Evolutionary conservation across 176 grass and related monocot genomes (phyloP), one percentile per base, ranked within the genome.

Genomic region (Cenchrus fungigraminus): DNA sequence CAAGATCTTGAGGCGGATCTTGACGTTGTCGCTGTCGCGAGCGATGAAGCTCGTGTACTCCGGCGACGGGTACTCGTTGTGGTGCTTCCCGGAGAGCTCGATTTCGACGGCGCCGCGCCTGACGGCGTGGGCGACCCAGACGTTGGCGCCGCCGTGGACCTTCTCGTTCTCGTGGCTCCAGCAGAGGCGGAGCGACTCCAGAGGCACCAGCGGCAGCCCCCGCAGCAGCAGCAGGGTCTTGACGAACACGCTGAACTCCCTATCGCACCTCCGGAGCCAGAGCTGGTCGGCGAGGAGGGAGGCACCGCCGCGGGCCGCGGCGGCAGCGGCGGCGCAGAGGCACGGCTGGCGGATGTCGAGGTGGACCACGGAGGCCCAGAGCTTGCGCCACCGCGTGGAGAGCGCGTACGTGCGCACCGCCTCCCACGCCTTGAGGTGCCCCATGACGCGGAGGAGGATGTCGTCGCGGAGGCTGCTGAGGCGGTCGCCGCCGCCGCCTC

Each of bases 321-420:
- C 20, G 68, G 6, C 2, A 4, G 37, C 37, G 3, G 37, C 20
- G 68, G 6, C 3, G 76, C 84, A 79, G 13, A 3, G 19, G 66
- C 84, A 86, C 3, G 46, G 77, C 6, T 65, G n/a, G 31, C 56
- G 73, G 65, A 82, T 70, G 86, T 83, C 86, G 79, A 88, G 71
- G 79, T 29, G 53, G 6, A 3, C 3, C 79, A 44, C 55, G 72
- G 20, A 53, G 2, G 54, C 65, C 86, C 72, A 77, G 19, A 82
- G 45, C 64, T 40, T 3, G 73, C 73, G 54, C 86, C 64, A 88
- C 54, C 62, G 29, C 13, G 0, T 61, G 0, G 79, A 77, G 64
- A 82, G 19, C 71, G 5, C 6, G 54, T 43, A 52, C 53, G 72
- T 43, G 53, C 73, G 86, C 79, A 77, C 79, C 63, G 46, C 86